Evolutionary conservation across 306 rosid species (phyloP), one percentile per base, ranked within the genome.

Genomic region (Prunus davidiana): DNA sequence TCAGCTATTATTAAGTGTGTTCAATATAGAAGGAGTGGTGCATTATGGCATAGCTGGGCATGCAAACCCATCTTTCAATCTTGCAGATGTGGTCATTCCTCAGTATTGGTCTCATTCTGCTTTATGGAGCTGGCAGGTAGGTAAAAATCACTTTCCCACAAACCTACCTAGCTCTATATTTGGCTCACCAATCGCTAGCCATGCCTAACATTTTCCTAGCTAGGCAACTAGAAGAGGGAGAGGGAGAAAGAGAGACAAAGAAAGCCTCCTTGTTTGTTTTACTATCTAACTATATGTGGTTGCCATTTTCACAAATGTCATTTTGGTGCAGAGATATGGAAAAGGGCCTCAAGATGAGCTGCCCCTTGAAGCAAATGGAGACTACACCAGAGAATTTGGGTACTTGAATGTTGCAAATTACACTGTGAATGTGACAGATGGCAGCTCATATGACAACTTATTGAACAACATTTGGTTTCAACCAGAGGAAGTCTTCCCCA

Each of bases 61-160:
- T 71, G 96, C 91, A 67, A 88, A 86, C 67, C 91, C 96, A 0
- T 67, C 82, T 12, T 82, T 88, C 34, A 75, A 86, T 70, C 83
- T 88, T 19, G 93, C 91, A 79, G 93, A 90, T 80, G 96, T 90
- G 5, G 76, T 67, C 80, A 85, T 90, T 77, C 89, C 96, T 49
- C 62, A 74, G 38, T 22, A 71, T 19, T 90, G 96, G 96, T 79
- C 89, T 7, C 96, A 90, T 68, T 51, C 84, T 2, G 84, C 77
- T 71, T 92, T 88, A 32, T 90, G 96, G 93, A 85, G 71, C 38
- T 90, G 96, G 96, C 92, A 90, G 92, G 96, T 71, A 3, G 20
- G 49, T 32, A 30, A 15, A 0, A 25, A 25, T 25, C 18, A 27
- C 18, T 46, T 46, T 8, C 57, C 20, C 18, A 47, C 69, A 24